Evolutionary conservation across 441 rosid genomes (phyloP).

Genomic region (Pelargonium citronellum): DNA sequence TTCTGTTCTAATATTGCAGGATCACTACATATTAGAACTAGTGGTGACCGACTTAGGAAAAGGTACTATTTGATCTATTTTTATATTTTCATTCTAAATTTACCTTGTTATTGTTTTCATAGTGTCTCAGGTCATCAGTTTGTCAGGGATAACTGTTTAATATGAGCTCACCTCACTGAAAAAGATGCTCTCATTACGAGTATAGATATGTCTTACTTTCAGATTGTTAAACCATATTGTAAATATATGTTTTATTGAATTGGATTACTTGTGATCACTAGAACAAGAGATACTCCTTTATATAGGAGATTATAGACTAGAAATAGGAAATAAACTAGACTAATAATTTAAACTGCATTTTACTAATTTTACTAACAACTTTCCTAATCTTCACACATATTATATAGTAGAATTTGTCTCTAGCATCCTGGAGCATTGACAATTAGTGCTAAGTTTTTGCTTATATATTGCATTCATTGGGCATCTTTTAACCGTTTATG

Average conservation of each 20-base stretch:
- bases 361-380: too few relatives aligned
- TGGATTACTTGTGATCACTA: too few relatives aligned
- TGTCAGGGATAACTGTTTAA: not conserved
- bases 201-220: not conserved
- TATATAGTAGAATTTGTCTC: not conserved
- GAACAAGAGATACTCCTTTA: too few relatives aligned
- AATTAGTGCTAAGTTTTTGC: not conserved
- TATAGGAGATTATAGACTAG: too few relatives aligned
- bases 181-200: not conserved
- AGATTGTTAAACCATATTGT: conserved; percentile 1
- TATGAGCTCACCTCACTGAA: not conserved
- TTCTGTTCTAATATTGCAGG: conserved; percentile 37
- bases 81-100: conserved; percentile 3
- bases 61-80: conserved; percentile 38
- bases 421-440: conserved; percentile 6
- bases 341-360: too few relatives aligned
- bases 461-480: not conserved
- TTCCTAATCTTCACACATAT: too few relatives aligned
- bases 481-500: not conserved
- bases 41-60: conserved; percentile 63
- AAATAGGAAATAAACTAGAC: too few relatives aligned
- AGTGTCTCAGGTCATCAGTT: not conserved
- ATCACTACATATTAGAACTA: conserved; percentile 55
- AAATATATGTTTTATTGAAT: not conserved
- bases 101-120: not conserved